Evolutionary conservation across 257 asterid genomes (phyloP).

Genomic region (Leonotis leonurus): DNA sequence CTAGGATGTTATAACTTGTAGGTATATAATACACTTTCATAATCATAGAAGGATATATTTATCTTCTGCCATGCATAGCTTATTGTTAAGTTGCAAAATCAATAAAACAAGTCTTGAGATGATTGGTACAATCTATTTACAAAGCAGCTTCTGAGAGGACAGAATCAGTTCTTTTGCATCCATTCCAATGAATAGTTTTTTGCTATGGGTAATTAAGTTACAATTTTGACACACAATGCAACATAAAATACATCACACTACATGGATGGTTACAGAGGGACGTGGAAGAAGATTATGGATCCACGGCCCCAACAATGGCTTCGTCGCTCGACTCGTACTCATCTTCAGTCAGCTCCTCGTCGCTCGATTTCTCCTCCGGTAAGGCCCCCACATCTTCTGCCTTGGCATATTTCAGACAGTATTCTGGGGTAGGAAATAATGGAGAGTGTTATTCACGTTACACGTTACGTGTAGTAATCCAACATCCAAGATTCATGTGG

Average conservation of each 20-base stretch:
- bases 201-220: slow-evolving; percentile 12
- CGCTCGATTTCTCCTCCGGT: slow-evolving; percentile 67
- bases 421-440: slow-evolving; percentile 40
- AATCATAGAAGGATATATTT: too few relatives aligned
- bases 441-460: background rate
- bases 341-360: slow-evolving; percentile 73
- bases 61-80: too few relatives aligned
- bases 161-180: slow-evolving; percentile 23
- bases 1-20: too few relatives aligned
- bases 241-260: slow-evolving; percentile 33
- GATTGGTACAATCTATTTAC: slow-evolving; percentile 33
- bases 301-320: slow-evolving; percentile 57
- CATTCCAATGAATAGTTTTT: slow-evolving; percentile 39
- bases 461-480: background rate
- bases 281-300: slow-evolving; percentile 35
- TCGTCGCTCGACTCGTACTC: slow-evolving; percentile 73
- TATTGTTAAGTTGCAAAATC: too few relatives aligned
- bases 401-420: slow-evolving; percentile 82
- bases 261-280: background rate
- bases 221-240: slow-evolving; percentile 17
- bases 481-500: background rate
- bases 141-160: slow-evolving; percentile 12
- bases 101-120: too few relatives aligned
- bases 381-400: slow-evolving; percentile 76
- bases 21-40: too few relatives aligned